Conservation (phyloP, 2,329 filamentous ascomycete genomes). For the Pseudogymnoascus sp. region DNA sequence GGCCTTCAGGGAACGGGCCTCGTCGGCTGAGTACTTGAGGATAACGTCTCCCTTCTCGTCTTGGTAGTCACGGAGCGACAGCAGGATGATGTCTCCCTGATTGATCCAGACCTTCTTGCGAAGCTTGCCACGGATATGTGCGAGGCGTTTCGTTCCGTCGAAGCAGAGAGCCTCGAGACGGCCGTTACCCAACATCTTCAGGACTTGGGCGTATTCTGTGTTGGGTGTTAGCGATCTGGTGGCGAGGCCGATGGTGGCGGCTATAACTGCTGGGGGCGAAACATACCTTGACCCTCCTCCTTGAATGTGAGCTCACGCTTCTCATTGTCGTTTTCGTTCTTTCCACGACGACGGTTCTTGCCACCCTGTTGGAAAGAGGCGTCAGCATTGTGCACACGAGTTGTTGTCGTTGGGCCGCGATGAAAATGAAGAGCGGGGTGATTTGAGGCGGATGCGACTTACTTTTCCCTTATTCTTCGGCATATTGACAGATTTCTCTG, state of each 20-base stretch:
- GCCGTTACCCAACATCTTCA: constrained; percentile 95
- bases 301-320: constrained; percentile 99
- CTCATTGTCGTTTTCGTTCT: constrained; percentile 99
- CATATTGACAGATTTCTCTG: constrained; percentile 49
- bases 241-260: not conserved
- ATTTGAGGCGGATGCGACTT: constrained; percentile 28
- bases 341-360: constrained; percentile 96
- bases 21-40: constrained; percentile 92
- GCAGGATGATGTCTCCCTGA: constrained; percentile 87
- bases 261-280: not conserved
- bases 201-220: constrained; percentile 70
- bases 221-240: constrained; percentile 3
- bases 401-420: not conserved
- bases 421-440: constrained; percentile 10
- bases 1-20: constrained; percentile 88
- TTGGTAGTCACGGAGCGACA: constrained; percentile 85
- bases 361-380: constrained; percentile 57
- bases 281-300: constrained; percentile 80
- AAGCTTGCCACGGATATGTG: constrained; percentile 88
- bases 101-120: constrained; percentile 99
- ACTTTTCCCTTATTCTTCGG: constrained; percentile 99
- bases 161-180: constrained; percentile 88
- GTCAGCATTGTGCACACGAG: constrained; percentile 10
- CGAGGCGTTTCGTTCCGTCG: constrained; percentile 79
- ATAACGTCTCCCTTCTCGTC: constrained; percentile 91